phyloP scores from a whole-genome alignment of 1,284 basidiomycete species.

The Irpex sp. region DNA sequence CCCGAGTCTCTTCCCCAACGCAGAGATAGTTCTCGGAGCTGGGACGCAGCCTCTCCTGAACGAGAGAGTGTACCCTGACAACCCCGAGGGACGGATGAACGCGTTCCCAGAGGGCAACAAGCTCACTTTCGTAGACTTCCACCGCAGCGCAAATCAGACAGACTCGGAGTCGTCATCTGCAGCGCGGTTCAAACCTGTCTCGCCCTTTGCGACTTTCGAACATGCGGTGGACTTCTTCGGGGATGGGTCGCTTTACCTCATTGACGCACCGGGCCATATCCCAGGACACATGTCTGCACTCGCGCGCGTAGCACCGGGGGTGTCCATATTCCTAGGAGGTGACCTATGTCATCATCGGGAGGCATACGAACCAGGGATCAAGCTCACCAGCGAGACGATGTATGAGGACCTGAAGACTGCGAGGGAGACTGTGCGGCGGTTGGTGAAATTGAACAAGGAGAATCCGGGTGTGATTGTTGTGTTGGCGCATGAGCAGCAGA shows the following conservation, averaged over 20 bases:
- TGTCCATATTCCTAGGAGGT: conserved; percentile 4
- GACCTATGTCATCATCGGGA: conserved; percentile 2
- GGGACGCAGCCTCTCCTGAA: not conserved
- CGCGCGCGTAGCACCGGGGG: conserved; percentile 29
- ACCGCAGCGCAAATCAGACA: not conserved
- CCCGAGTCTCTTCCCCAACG: conserved; percentile 5
- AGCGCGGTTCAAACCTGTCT: not conserved
- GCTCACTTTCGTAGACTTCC: conserved; percentile 8
- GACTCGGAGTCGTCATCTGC: not conserved
- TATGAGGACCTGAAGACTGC: not conserved
- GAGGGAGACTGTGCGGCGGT: not conserved
- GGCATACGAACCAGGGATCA: not conserved
- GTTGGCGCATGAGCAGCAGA: conserved; percentile 1
- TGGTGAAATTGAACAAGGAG: not conserved
- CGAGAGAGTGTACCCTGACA: conserved; percentile 5
- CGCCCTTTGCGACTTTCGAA: conserved; percentile 45
- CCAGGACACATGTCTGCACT: conserved; percentile 51
- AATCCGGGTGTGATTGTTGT: not conserved
- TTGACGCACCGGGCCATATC: conserved; percentile 54
- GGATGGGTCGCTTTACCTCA: conserved; percentile 54
- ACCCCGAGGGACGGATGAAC: conserved; percentile 1
- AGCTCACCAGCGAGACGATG: not conserved
- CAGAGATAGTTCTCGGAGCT: conserved; percentile 10
- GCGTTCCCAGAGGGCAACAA: conserved; percentile 3
- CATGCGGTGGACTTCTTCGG: conserved; percentile 49